Percentiles rank a stretch among this genome's conserved stretches.
Conservation (phyloP, 352 stramenopile genomes). For the Phytophthora quininea region DNA sequence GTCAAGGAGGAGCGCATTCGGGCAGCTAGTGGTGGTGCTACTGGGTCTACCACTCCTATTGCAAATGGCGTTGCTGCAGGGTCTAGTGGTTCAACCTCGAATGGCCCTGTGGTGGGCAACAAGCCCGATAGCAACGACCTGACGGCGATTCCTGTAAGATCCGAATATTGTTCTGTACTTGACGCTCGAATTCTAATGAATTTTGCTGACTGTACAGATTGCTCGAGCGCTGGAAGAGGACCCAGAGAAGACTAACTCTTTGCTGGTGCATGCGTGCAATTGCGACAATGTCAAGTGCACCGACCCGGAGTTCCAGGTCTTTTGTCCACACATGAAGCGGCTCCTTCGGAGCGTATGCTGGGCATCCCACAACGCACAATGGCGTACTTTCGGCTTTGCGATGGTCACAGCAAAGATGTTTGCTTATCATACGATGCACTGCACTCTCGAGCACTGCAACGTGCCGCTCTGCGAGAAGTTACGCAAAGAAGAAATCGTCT, state of each 20-base stretch:
- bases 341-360: slow-evolving; percentile 72
- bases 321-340: slow-evolving; percentile 71
- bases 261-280: slow-evolving; percentile 65
- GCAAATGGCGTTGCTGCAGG: neutral
- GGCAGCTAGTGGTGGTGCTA: neutral
- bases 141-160: slow-evolving; percentile 19
- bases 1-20: slow-evolving; percentile 31
- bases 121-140: no score
- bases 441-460: slow-evolving; percentile 38
- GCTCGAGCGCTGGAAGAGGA: slow-evolving; percentile 46
- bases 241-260: slow-evolving; percentile 48
- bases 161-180: neutral
- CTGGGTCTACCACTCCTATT: neutral
- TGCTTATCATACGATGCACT: slow-evolving; percentile 60
- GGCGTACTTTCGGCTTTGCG: slow-evolving; percentile 53
- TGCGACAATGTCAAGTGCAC: slow-evolving; percentile 54
- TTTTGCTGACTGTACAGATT: slow-evolving; percentile 33
- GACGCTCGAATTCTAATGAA: neutral
- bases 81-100: neutral
- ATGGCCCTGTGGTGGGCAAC: no score
- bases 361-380: slow-evolving; percentile 66
- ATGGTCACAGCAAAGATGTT: slow-evolving; percentile 55
- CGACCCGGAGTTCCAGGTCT: slow-evolving; percentile 41
- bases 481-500: slow-evolving; percentile 56
- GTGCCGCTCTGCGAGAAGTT: slow-evolving; percentile 51